Base-by-base conservation (phyloP, 495 filamentous ascomycete species). In the Usnea hakonensis region DNA sequence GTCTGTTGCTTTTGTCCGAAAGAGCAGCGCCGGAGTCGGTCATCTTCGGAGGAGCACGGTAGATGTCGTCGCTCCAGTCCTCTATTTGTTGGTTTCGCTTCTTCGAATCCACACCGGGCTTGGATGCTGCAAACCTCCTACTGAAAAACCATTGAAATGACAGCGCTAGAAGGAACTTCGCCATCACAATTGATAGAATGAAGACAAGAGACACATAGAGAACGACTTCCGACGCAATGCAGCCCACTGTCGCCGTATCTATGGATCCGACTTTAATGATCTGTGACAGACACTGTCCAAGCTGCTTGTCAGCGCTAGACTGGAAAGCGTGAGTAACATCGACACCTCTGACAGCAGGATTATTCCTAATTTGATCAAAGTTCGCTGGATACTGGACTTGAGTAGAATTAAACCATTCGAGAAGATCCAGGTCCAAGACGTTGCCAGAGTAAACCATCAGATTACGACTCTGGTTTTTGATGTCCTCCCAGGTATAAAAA, bases 61-160 rank as follows among this genome's bases (percentile, higher is more conserved):
- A 97, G 68, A 97, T 97, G 67, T 99, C 95, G 63, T 99, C 92
- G 16, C 85, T 87, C 95, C 95, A 99, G 65, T 97, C 93, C 74
- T 99, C 95, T 61, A 99, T 99, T 71, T 97, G 90, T 63, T 90
- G 87, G 60, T 93, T 87, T 50, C 95, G 84, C 71, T 89, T 86
- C 70, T 89, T 90, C 52, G 81, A 79, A 72, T 74, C 75, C 69
- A 85, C 76, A 14, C 86, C 88, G 4, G 92, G 90, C 68, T 86
- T 91, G 33, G 79, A 74, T 0, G 94, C 88, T 11, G 86, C 93
- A 70, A 90, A 92, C 35, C 84, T 86, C 63, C 86, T 86, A 65
- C 87, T 86, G 63, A 96, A 77, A 70, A 99, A 94, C 95, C 94
- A 99, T 67, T 95, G 90, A 77, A 97, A 99, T 41, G 92, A 69